Percentiles rank a stretch among this genome's conserved stretches.
phyloP scores from a whole-genome alignment of 2,329 filamentous ascomycete species.

The Hymenoscyphus repandus region DNA sequence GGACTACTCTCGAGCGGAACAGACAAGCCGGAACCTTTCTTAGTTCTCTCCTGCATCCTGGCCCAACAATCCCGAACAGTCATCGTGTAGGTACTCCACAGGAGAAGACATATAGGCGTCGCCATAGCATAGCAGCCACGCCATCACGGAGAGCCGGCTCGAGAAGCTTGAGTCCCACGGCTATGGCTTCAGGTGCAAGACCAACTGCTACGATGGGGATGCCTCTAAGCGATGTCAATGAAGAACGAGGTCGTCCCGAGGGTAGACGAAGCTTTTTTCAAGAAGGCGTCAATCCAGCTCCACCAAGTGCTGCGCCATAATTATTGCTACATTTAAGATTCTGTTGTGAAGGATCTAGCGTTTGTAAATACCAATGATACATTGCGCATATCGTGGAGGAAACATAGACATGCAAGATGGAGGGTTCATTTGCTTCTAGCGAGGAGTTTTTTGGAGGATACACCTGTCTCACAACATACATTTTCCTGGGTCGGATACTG shows the following conservation, averaged over 20 bases:
- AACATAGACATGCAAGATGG: too few relatives aligned
- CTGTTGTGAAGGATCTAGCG: too few relatives aligned
- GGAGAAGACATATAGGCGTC: neutral
- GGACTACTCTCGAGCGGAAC: neutral
- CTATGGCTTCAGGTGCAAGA: neutral
- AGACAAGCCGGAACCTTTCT: slow-evolving; percentile 19
- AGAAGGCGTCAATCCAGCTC: slow-evolving; percentile 20
- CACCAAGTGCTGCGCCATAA: neutral
- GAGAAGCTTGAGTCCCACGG: slow-evolving; percentile 8
- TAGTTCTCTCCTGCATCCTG: slow-evolving; percentile 28
- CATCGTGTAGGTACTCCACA: slow-evolving; percentile 14
- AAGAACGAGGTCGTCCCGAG: slow-evolving; percentile 10
- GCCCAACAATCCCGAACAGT: slow-evolving; percentile 28
- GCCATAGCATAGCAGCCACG: slow-evolving; percentile 12
- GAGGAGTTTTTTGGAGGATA: too few relatives aligned
- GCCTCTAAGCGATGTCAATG: slow-evolving; percentile 4
- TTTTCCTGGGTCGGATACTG: too few relatives aligned
- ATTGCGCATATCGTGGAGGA: too few relatives aligned
- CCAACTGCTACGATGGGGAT: neutral
- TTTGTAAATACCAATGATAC: too few relatives aligned
- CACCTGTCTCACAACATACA: too few relatives aligned
- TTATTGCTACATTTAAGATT: neutral
- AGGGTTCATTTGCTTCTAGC: too few relatives aligned
- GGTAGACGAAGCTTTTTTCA: slow-evolving; percentile 22
- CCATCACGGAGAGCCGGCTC: neutral